A percentile compares a stretch with the other conserved stretches of the same genome.
Evolutionary conservation across 2,329 filamentous ascomycete genomes (phyloP).

Genomic region (Penicillium sp.): DNA sequence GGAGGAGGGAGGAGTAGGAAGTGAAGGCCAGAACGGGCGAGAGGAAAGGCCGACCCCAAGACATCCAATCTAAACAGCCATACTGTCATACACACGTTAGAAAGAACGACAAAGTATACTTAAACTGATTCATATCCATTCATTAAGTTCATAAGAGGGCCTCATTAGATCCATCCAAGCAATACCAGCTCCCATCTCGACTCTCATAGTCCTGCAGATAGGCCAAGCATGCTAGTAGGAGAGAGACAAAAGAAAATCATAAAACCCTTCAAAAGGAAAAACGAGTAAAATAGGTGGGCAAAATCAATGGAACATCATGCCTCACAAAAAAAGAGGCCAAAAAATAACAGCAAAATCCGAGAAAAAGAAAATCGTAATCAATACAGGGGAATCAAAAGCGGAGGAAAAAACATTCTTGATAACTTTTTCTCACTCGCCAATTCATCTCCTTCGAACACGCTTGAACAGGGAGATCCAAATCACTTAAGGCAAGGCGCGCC

Average conservation of each 20-base stretch:
- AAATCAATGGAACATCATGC: neutral
- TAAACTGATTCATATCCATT: constrained; percentile 4
- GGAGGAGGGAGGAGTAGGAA: neutral
- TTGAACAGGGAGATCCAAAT: constrained; percentile 1
- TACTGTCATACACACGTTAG: neutral
- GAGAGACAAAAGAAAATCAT: constrained; percentile 32
- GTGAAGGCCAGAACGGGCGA: neutral
- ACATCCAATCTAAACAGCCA: no score
- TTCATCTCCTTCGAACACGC: constrained; percentile 1
- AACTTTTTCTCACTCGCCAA: constrained; percentile 18
- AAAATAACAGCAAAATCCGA: constrained; percentile 20
- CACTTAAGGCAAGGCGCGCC: constrained; percentile 29
- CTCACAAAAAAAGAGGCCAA: constrained; percentile 14
- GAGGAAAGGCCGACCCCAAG: no score
- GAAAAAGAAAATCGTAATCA: constrained; percentile 30
- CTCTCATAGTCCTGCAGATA: constrained; percentile 9
- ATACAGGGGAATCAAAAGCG: constrained; percentile 42
- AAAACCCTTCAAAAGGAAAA: constrained; percentile 13
- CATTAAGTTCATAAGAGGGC: constrained; percentile 16
- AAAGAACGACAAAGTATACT: neutral
- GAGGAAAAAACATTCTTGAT: constrained; percentile 23
- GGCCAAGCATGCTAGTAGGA: constrained; percentile 16
- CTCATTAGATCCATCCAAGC: constrained; percentile 17
- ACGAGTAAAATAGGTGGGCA: neutral
- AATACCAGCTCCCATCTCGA: constrained; percentile 5